A percentile compares a stretch with the other conserved stretches of the same genome.
Evolutionary conservation across 2,329 filamentous ascomycete genomes (phyloP).

Genomic region (Stemphylium beticola): DNA sequence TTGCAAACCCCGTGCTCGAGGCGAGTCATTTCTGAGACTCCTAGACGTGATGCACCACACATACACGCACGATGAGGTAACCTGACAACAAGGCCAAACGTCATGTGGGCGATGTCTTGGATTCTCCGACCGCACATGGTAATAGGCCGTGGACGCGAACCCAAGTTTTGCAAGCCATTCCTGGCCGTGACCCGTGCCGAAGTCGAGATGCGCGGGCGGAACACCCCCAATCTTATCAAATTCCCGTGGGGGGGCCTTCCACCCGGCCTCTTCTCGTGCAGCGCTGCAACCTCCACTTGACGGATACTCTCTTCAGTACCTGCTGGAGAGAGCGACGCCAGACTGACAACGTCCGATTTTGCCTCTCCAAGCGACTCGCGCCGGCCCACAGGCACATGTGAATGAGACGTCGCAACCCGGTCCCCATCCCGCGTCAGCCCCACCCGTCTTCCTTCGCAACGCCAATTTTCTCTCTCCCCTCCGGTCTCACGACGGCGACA

Average conservation of each 20-base stretch:
- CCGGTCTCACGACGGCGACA: constrained; percentile 29
- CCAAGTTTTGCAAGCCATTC: constrained; percentile 4
- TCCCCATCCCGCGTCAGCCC: constrained; percentile 9
- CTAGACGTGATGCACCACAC: background rate
- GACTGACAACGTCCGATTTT: background rate
- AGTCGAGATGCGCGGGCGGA: constrained; percentile 13
- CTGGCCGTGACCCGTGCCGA: constrained; percentile 3
- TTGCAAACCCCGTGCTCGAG: background rate
- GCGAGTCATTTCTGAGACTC: constrained; percentile 12
- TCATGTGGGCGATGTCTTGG: constrained; percentile 4
- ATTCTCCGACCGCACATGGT: constrained; percentile 4
- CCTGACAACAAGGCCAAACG: background rate
- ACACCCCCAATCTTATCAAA: constrained; percentile 20
- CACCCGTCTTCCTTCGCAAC: constrained; percentile 14
- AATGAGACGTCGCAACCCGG: constrained; percentile 4
- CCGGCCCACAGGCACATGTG: constrained; percentile 4
- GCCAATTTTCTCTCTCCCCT: constrained; percentile 16
- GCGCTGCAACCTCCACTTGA: constrained; percentile 11
- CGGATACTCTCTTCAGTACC: constrained; percentile 9
- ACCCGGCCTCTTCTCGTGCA: constrained; percentile 17
- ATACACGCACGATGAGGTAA: background rate
- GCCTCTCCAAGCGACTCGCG: background rate
- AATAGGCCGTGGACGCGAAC: constrained; percentile 7
- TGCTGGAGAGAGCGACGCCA: constrained; percentile 10
- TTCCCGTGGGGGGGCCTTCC: constrained; percentile 22